Base-by-base conservation (phyloP, 495 filamentous ascomycete genomes). In the Penicillium canescens region DNA sequence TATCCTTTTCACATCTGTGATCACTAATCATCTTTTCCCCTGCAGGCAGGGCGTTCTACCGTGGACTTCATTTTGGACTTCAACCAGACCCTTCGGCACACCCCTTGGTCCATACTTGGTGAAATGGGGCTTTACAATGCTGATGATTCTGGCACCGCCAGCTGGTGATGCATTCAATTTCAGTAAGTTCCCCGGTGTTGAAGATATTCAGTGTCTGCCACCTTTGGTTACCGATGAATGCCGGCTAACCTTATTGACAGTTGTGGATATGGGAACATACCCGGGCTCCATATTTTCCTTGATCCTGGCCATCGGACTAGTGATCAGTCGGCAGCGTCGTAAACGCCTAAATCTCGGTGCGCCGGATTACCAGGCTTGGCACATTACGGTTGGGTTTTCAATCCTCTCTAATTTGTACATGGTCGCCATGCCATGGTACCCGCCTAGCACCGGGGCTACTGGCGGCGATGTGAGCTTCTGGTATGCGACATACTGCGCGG, bases 161-260 rank as follows among this genome's bases (percentile, higher is more conserved):
- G 83, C 83, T 3, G 86, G 86, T 6, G 84, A 88, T 66, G 85
- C 84, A 11, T 89, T 87, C 67, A 83, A 86, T 45, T 86, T 87
- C 53, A 63, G 63, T 72, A 46, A 4, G 65, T 49, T 14, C 4
- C 7, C 23, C 9, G 6, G 5, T 31, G 6, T 8, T 31, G 5
- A 31, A 24, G 18, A 18, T 24, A 7, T 8, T 7, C 8, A 7
- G 28, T 7, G 28, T 31, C 28, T 31, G 9, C 7, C 28, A 10
- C 28, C 2, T 31, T 31, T 31, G 7, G 2, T 31, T 31, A 10
- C 28, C 28, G 28, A 31, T 31, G 28, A 31, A 31, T 9, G 28
- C 28, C 28, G 28, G 6, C 43, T 48, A 37, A 63, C 41, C 3
- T 20, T 12, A n/a, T 6, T 3, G 24, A 24, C 41, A 82, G 78